Evolutionary conservation across 2,329 filamentous ascomycete species (phyloP).

Genomic region (Monosporascus ibericus): DNA sequence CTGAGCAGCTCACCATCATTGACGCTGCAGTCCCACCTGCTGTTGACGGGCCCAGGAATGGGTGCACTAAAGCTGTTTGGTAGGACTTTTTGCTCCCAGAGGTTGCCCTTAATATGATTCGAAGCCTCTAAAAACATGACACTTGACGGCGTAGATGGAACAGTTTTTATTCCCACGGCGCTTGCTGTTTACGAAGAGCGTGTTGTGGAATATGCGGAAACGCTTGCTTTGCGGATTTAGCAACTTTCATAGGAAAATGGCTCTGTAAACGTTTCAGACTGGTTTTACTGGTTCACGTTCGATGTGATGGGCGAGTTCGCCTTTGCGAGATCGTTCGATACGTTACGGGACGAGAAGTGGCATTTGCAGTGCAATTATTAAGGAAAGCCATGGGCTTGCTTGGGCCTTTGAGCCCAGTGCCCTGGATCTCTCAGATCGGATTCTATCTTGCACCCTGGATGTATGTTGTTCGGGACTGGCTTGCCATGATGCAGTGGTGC

Average conservation of each 20-base stretch:
- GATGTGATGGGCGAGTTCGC: constrained; percentile 19
- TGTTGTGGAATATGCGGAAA: constrained; percentile 10
- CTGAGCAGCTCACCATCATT: constrained; percentile 16
- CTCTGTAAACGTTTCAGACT: constrained; percentile 11
- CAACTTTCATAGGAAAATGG: constrained; percentile 2
- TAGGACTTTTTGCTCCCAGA: constrained; percentile 17
- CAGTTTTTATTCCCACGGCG: constrained; percentile 7
- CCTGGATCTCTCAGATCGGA: constrained; percentile 6
- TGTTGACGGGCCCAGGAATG: constrained; percentile 8
- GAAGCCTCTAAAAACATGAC: constrained; percentile 9
- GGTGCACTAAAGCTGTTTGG: constrained; percentile 12
- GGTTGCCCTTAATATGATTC: constrained; percentile 9
- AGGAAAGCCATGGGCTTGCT: constrained; percentile 6
- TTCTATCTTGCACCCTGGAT: constrained; percentile 7
- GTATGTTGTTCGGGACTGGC: constrained; percentile 6
- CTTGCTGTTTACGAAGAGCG: constrained; percentile 8
- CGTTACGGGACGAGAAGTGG: constrained; percentile 11
- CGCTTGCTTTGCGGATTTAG: constrained; percentile 6
- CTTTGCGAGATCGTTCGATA: constrained; percentile 14
- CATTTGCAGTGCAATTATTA: constrained; percentile 7
- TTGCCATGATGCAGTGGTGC: constrained; percentile 7
- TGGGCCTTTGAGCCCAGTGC: constrained; percentile 6
- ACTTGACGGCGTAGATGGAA: constrained; percentile 12
- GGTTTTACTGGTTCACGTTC: constrained; percentile 14
- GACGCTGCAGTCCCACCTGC: constrained; percentile 6